Conservation (phyloP, 1,139 yeast species). For the Suhomyces choctaworum region DNA sequence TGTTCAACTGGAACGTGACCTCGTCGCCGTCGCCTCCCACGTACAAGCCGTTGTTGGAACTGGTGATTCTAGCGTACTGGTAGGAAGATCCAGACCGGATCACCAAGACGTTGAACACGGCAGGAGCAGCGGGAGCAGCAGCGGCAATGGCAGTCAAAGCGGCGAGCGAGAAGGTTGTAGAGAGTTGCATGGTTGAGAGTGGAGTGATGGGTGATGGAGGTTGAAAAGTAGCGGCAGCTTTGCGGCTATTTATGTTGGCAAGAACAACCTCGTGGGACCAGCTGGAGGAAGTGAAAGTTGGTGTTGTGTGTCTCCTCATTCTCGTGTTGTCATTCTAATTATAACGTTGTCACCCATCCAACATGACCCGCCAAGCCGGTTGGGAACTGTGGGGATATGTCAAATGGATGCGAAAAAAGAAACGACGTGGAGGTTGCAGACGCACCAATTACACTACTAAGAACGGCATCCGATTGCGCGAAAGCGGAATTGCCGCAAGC, state of each 20-base stretch:
- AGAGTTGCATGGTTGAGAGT: conserved; percentile 15
- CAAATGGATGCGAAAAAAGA: conserved; percentile 1
- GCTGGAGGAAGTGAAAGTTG: no score
- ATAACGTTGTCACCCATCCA: neutral
- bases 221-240: neutral
- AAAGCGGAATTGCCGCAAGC: no score
- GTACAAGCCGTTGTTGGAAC: conserved; percentile 15
- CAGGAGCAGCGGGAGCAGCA: conserved; percentile 27
- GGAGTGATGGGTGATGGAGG: conserved; percentile 7
- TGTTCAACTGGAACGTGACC: conserved; percentile 17
- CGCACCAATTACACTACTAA: no score
- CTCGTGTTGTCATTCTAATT: neutral
- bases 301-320: no score
- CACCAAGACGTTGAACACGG: conserved; percentile 21
- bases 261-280: no score
- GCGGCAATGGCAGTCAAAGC: conserved; percentile 24
- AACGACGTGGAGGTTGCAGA: neutral
- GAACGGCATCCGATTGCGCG: no score
- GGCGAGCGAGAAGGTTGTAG: conserved; percentile 20
- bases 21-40: conserved; percentile 21
- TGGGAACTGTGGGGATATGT: conserved; percentile 2
- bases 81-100: conserved; percentile 28
- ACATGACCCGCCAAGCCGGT: conserved; percentile 1
- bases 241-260: conserved; percentile 30
- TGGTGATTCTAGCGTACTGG: conserved; percentile 18